Evolutionary conservation across 176 grass and related monocot species (phyloP), one percentile per base, ranked within the genome.

Genomic region (Paspalum notatum): DNA sequence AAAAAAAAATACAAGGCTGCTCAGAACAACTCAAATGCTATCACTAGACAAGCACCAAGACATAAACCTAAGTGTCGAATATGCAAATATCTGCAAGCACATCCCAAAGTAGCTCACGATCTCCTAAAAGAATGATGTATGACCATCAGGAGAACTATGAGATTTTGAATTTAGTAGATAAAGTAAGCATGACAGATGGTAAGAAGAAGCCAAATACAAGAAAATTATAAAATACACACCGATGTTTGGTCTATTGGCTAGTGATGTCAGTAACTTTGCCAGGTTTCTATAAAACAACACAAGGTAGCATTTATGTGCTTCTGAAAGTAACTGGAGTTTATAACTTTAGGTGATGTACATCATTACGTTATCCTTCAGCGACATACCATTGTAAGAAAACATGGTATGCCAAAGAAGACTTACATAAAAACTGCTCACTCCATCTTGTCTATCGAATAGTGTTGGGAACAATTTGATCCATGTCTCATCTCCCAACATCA

Each of bases 381-480:
- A 69, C 7, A 61, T 72, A 39, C 12, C n/a, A 26, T 51, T 41
- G 37, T 64, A 49, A 59, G 5, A 46, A 76, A 88, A 15, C 24
- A 76, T 51, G 69, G 17, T 2, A 57, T 5, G 41, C 17, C 56
- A 66, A 72, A 20, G 51, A 45, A 6, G 64, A 69, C 92, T 95
- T 83, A 98, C 95, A 91, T 91, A 98, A 77, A 98, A 98, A 82
- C 92, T 98, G 90, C 86, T 90, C 24, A 98, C 92, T 89, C 92
- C 90, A 88, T 98, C 95, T 93, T 93, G 88, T 86, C 92, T 95
- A 72, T 51, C 56, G 86, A 95, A 98, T 67, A 98, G 86, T 57
- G 60, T 89, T 64, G 95, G 95, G 60, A 98, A 98, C 78, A 98
- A 82, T 91, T 98, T 95, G 66, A 95, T 98, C 95, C 95, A 98